Conservation (phyloP, 495 filamentous ascomycete genomes). For the Hypoxylon lienhwacheense region DNA sequence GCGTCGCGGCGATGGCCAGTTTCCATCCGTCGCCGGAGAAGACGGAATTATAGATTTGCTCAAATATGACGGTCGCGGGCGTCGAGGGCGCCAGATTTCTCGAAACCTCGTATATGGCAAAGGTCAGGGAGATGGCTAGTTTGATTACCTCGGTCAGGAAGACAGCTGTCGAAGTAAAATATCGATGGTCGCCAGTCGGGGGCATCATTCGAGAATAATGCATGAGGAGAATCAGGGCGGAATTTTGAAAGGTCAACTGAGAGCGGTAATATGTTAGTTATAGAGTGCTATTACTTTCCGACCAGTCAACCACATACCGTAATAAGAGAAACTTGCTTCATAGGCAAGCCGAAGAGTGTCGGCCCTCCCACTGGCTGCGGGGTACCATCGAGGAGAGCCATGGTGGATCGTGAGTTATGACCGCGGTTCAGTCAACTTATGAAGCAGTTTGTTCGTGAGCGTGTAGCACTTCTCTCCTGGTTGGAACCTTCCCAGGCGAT, state of each 20-base stretch:
- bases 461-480: background rate
- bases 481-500: background rate
- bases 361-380: conserved; percentile 45
- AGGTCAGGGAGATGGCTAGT: conserved; percentile 78
- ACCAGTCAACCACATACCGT: conserved; percentile 58
- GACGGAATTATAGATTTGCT: conserved; percentile 73
- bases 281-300: conserved; percentile 4
- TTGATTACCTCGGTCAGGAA: conserved; percentile 94
- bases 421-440: background rate
- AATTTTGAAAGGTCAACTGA: conserved; percentile 80
- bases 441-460: conserved; percentile 3
- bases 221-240: conserved; percentile 76
- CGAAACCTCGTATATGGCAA: conserved; percentile 85
- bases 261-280: conserved; percentile 34
- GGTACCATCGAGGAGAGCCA: conserved; percentile 44
- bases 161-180: conserved; percentile 91
- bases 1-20: conserved; percentile 80
- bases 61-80: conserved; percentile 76
- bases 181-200: conserved; percentile 75
- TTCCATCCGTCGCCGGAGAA: conserved; percentile 98
- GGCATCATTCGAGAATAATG: conserved; percentile 96
- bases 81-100: conserved; percentile 71
- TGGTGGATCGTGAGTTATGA: conserved; percentile 23
- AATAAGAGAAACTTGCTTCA: conserved; percentile 78
- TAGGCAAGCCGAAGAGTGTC: conserved; percentile 63